A percentile compares a stretch with the other conserved stretches of the same genome.
These are phyloP conservation scores for Pichia sp. DNA, from an alignment of 1,139 yeast species.

Conservation along the genomic window DNA sequence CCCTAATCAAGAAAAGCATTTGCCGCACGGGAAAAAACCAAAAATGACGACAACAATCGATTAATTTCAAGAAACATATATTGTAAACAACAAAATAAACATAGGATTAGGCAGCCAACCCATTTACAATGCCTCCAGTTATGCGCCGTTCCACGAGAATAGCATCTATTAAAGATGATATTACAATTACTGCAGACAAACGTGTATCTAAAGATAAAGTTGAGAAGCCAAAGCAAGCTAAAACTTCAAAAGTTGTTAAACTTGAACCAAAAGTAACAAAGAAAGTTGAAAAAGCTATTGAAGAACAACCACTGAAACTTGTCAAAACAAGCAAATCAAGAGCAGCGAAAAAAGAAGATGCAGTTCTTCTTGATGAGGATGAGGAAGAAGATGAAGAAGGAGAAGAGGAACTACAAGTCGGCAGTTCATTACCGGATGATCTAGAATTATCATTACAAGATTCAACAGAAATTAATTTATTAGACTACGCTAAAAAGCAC, in stretches of 20 bases:
- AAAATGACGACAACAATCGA: not conserved
- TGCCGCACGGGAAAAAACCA: not conserved
- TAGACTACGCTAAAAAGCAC: slow-evolving; percentile 40
- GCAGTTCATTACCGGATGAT: slow-evolving; percentile 64
- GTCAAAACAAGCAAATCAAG: slow-evolving; percentile 2
- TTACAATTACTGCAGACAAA: slow-evolving; percentile 1
- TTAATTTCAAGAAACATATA: not conserved
- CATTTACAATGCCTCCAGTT: not conserved
- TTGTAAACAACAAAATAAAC: not conserved
- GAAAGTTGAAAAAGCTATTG: not conserved
- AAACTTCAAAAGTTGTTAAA: not conserved
- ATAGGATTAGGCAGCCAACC: not conserved
- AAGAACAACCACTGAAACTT: not conserved
- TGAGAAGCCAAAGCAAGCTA: not conserved
- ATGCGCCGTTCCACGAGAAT: slow-evolving; percentile 20
- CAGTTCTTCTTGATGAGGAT: slow-evolving; percentile 2
- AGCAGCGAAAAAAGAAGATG: slow-evolving; percentile 9
- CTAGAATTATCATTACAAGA: slow-evolving; percentile 60
- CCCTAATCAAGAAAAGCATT: not conserved
- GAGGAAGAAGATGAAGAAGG: slow-evolving; percentile 2
- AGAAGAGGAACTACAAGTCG: slow-evolving; percentile 38
- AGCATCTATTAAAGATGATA: slow-evolving; percentile 11
- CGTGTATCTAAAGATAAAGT: not conserved
- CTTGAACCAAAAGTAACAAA: not conserved
- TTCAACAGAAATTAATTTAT: slow-evolving; percentile 49